Conservation (phyloP, 2,329 filamentous ascomycete species). For the Venturia aucupariae region DNA sequence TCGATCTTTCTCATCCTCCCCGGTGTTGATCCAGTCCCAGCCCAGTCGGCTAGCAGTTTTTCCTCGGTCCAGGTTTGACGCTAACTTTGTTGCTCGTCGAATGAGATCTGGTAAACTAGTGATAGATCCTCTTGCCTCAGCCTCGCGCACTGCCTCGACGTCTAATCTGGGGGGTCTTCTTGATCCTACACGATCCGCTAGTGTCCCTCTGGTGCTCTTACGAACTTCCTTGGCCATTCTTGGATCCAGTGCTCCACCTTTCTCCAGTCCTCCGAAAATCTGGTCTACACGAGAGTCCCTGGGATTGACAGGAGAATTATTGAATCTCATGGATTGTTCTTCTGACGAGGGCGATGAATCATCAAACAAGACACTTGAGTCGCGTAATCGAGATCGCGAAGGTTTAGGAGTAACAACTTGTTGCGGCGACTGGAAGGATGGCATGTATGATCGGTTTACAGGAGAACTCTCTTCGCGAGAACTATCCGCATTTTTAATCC, state of each 20-base stretch:
- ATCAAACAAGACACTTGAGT: conserved; percentile 19
- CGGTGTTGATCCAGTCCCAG: conserved; percentile 36
- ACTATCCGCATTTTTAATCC: conserved; percentile 36
- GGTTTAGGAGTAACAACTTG: neutral
- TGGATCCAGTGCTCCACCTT: neutral
- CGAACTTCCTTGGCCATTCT: neutral
- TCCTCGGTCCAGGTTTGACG: conserved; percentile 79
- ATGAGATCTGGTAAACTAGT: conserved; percentile 92
- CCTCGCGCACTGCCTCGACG: conserved; percentile 70
- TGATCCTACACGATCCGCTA: conserved; percentile 32
- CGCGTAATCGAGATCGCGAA: neutral
- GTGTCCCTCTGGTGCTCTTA: conserved; percentile 22
- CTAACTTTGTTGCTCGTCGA: conserved; percentile 73
- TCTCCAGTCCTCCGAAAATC: conserved; percentile 10
- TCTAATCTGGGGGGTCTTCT: conserved; percentile 62
- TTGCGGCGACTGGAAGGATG: neutral
- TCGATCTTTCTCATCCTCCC: conserved; percentile 22
- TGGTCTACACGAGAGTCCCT: conserved; percentile 5
- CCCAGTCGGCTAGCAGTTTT: conserved; percentile 53
- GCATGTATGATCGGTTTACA: conserved; percentile 18
- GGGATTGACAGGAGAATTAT: neutral
- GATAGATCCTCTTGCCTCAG: conserved; percentile 77
- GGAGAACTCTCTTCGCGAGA: conserved; percentile 14
- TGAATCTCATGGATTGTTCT: conserved; percentile 24
- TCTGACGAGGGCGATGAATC: conserved; percentile 27